Evolutionary conservation across 1,284 basidiomycete genomes (phyloP).

Genomic region (Ceratobasidium sp.): DNA sequence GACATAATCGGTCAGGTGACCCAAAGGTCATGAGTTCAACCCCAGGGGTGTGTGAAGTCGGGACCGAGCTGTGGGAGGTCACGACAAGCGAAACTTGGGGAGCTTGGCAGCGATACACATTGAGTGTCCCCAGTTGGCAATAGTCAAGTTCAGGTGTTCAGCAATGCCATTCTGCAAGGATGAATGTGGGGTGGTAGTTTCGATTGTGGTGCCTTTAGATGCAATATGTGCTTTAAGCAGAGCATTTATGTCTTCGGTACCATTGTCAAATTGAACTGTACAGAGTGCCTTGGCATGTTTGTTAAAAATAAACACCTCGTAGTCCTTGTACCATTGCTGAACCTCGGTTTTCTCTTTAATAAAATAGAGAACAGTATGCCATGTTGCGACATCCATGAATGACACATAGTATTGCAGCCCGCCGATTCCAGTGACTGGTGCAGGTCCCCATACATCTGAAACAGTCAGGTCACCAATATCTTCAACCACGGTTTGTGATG

Average conservation of each 20-base stretch:
- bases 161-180: constrained; percentile 43
- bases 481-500: neutral
- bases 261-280: neutral
- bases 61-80: too few relatives aligned
- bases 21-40: too few relatives aligned
- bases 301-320: neutral
- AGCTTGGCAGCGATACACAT: constrained; percentile 37
- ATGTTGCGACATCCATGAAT: neutral
- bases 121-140: constrained; percentile 1
- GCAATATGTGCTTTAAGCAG: neutral
- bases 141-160: constrained; percentile 34
- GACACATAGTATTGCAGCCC: neutral
- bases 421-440: neutral
- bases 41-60: too few relatives aligned
- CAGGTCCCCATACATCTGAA: neutral
- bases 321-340: neutral
- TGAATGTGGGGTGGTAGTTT: constrained; percentile 41
- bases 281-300: neutral
- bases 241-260: neutral
- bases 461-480: neutral
- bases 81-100: constrained; percentile 5
- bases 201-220: constrained; percentile 25
- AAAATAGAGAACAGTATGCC: neutral
- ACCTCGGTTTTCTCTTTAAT: neutral
- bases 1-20: too few relatives aligned